Evolutionary conservation across 2,329 filamentous ascomycete genomes (phyloP).

Genomic region (Tolypocladium amazonense): DNA sequence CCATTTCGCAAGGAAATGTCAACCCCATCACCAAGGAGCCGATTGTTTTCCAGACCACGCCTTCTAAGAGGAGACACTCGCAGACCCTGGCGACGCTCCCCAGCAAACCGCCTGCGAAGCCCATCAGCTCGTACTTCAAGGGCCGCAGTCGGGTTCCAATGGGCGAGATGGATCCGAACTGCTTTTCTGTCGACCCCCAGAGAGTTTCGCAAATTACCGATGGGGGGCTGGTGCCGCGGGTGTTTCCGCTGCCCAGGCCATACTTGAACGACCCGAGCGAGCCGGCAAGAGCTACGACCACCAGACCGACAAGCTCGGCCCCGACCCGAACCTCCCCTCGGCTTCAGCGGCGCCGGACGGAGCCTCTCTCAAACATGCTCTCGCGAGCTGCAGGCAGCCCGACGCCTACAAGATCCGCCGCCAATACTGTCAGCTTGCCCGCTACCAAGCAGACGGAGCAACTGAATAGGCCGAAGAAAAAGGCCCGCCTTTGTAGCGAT

Average conservation of each 20-base stretch:
- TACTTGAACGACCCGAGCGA: constrained; percentile 33
- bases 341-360: constrained; percentile 38
- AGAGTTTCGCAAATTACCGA: constrained; percentile 37
- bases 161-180: constrained; percentile 53
- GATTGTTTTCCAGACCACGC: constrained; percentile 32
- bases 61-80: constrained; percentile 31
- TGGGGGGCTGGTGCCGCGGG: constrained; percentile 39
- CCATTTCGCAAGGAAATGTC: constrained; percentile 70
- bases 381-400: constrained; percentile 12
- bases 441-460: constrained; percentile 10
- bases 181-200: constrained; percentile 41
- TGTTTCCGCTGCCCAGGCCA: constrained; percentile 48
- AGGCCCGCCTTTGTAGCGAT: constrained; percentile 43
- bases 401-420: constrained; percentile 6
- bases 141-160: constrained; percentile 40
- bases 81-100: constrained; percentile 16
- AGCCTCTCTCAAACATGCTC: constrained; percentile 38
- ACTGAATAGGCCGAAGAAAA: constrained; percentile 39
- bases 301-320: constrained; percentile 6
- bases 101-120: constrained; percentile 27
- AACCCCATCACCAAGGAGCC: constrained; percentile 80
- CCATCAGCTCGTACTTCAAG: constrained; percentile 46
- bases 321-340: constrained; percentile 24
- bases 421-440: constrained; percentile 5
- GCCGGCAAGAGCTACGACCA: constrained; percentile 4